phyloP scores from a whole-genome alignment of 169 alveolate species.

The Plasmodium malariae region DNA sequence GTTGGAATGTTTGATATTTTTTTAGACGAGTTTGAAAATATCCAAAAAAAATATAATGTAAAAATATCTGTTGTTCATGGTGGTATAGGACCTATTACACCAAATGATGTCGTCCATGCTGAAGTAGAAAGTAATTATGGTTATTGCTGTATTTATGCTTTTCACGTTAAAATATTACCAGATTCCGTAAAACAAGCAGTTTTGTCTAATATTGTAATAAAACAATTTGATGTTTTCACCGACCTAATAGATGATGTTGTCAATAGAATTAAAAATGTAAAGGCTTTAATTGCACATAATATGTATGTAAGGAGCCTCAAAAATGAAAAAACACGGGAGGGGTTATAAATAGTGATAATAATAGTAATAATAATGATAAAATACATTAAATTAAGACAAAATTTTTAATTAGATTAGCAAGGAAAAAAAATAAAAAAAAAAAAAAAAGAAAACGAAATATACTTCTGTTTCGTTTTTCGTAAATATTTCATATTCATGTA shows the following conservation, averaged over 20 bases:
- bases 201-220: conserved; percentile 83
- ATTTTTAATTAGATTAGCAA: too few species aligned
- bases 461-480: too few species aligned
- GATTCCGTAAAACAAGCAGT: conserved; percentile 89
- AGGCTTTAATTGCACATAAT: conserved; percentile 67
- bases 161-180: conserved; percentile 87
- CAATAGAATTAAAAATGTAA: conserved; percentile 72
- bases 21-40: conserved; percentile 85
- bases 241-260: conserved; percentile 88
- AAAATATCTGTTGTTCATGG: conserved; percentile 90
- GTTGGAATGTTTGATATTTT: conserved; percentile 88
- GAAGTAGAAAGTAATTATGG: conserved; percentile 87
- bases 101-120: conserved; percentile 90
- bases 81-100: conserved; percentile 90
- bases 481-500: too few species aligned
- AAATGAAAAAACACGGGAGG: conserved; percentile 74
- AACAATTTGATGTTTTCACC: conserved; percentile 86
- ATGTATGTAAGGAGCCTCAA: conserved; percentile 76
- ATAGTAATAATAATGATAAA: too few species aligned
- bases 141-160: conserved; percentile 89
- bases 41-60: conserved; percentile 78
- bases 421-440: too few species aligned
- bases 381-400: too few species aligned
- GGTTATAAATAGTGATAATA: conserved; percentile 43
- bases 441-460: too few species aligned